These are phyloP conservation scores for Taiozyma sp. DNA, from an alignment of 1,139 yeast species.

Conservation along the genomic window DNA sequence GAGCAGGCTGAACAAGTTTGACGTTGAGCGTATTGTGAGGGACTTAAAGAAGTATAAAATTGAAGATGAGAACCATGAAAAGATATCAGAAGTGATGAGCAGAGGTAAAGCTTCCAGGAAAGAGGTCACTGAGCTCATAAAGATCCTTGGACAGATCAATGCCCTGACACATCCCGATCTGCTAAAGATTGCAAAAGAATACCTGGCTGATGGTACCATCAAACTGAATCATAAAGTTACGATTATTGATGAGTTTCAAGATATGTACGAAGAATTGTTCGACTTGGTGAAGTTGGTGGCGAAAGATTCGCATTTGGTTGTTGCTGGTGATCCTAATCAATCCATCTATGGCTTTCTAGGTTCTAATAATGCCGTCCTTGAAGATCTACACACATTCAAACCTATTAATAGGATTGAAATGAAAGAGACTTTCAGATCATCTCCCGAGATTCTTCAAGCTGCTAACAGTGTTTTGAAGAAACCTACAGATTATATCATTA, in stretches of 20 bases:
- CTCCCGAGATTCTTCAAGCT: conserved; percentile 46
- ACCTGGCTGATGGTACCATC: conserved; percentile 15
- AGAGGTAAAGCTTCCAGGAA: conserved; percentile 5
- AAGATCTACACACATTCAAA: conserved; percentile 15
- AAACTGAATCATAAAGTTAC: conserved; percentile 31
- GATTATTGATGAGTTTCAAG: conserved; percentile 75
- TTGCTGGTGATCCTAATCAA: conserved; percentile 75
- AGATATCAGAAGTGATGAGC: conserved; percentile 1
- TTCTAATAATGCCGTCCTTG: conserved; percentile 30
- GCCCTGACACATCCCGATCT: conserved; percentile 39
- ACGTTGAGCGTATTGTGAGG: conserved; percentile 31
- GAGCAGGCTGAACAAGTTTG: conserved; percentile 25
- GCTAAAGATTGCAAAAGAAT: conserved; percentile 27
- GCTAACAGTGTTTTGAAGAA: conserved; percentile 31
- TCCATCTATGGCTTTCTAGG: conserved; percentile 66
- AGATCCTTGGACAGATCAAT: conserved; percentile 28
- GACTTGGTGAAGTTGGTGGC: conserved; percentile 38
- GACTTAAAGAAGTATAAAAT: conserved; percentile 24
- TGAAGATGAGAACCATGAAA: neutral
- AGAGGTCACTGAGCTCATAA: conserved; percentile 21
- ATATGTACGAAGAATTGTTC: conserved; percentile 49
- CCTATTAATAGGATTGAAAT: conserved; percentile 30
- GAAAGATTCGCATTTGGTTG: conserved; percentile 43
- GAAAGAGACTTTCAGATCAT: conserved; percentile 50
- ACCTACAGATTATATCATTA: neutral